These are phyloP conservation scores for carrot (Daucus carota) DNA, from an alignment of 129 eudicot genomes.

Conservation along the genomic window DH1_v3.0 NC_030388.2:10460501-10461000, in stretches of 20 bases:
- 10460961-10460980: no score
- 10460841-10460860: no score
- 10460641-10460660: conserved; percentile 70
- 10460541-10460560: conserved; percentile 64
- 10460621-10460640: conserved; percentile 55
- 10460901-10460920: no score
- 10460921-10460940: no score
- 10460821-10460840: no score
- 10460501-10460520: conserved; percentile 61
- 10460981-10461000: no score
- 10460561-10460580: conserved; percentile 61
- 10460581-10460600: conserved; percentile 35
- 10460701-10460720: conserved; percentile 76
- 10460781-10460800: no score
- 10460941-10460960: no score
- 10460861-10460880: no score
- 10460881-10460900: no score
- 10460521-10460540: conserved; percentile 82
- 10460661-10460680: conserved; percentile 79
- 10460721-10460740: conserved; percentile 58
- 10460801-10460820: no score
- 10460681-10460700: conserved; percentile 85
- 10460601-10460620: conserved; percentile 80
- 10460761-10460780: conserved; percentile 78
- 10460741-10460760: conserved; percentile 72